A percentile compares a stretch with the other conserved stretches of the same genome.
Conservation (phyloP, 1,284 basidiomycete species). For the Lignosus rhinocerotis region DNA sequence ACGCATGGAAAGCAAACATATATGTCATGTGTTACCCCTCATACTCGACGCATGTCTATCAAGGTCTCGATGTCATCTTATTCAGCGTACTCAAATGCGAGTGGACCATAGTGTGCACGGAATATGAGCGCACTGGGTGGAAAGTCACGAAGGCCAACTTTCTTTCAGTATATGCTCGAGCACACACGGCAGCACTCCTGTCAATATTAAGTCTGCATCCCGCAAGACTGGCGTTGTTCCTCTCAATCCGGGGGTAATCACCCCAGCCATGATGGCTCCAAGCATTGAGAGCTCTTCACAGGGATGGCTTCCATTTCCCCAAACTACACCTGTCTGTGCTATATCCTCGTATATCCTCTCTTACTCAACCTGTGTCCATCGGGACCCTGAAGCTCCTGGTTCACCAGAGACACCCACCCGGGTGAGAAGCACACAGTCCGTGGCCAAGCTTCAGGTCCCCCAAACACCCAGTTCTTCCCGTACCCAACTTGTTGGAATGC, state of each 20-base stretch:
- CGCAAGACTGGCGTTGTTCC: constrained; percentile 39
- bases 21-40: constrained; percentile 42
- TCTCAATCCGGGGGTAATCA: constrained; percentile 36
- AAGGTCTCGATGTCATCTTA: constrained; percentile 41
- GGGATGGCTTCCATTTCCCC: not conserved
- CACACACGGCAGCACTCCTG: constrained; percentile 33
- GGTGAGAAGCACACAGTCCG: not conserved
- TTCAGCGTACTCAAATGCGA: constrained; percentile 26
- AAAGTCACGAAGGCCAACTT: constrained; percentile 34
- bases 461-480: not conserved
- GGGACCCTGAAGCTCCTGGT: not conserved
- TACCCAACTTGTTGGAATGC: not conserved
- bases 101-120: constrained; percentile 23
- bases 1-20: constrained; percentile 36
- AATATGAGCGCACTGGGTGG: constrained; percentile 20
- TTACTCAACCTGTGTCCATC: not conserved
- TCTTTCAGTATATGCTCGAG: constrained; percentile 34
- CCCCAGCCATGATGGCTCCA: constrained; percentile 36
- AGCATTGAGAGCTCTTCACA: constrained; percentile 18
- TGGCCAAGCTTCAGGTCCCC: no score
- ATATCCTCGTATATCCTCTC: not conserved
- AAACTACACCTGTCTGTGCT: not conserved
- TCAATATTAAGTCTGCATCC: constrained; percentile 38
- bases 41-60: constrained; percentile 45
- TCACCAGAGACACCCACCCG: not conserved